These are phyloP conservation scores for Takashimella tepidaria DNA, from an alignment of 1,284 basidiomycete species.

Conservation along the genomic window DNA sequence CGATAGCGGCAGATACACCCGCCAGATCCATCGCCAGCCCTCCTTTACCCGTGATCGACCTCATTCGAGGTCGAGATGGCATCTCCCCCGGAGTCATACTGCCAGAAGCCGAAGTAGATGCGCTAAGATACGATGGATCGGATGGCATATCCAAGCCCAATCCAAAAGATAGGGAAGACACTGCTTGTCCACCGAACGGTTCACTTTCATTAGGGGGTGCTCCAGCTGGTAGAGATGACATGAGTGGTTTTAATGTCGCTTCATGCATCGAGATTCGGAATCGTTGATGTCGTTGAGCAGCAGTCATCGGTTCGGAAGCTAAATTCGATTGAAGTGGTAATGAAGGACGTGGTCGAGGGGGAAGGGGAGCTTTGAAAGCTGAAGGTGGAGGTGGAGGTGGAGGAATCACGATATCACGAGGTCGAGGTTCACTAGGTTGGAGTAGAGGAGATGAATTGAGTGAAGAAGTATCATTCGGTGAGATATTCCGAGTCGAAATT, in stretches of 20 bases:
- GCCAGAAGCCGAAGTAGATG: constrained; percentile 7
- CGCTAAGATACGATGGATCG: constrained; percentile 9
- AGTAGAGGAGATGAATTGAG: neutral
- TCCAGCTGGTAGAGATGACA: constrained; percentile 6
- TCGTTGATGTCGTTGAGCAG: constrained; percentile 16
- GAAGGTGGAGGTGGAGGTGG: constrained; percentile 22
- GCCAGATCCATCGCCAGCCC: constrained; percentile 36
- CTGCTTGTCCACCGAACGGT: neutral
- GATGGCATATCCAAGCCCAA: constrained; percentile 27
- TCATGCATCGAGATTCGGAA: constrained; percentile 41
- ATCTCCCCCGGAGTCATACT: constrained; percentile 17
- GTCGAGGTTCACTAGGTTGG: neutral
- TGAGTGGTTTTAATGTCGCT: constrained; percentile 16
- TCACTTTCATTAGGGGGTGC: neutral
- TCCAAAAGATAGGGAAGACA: constrained; percentile 17
- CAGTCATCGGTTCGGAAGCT: neutral
- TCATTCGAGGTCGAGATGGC: constrained; percentile 1
- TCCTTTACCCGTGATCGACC: constrained; percentile 16
- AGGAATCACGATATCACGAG: neutral
- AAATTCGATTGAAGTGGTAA: constrained; percentile 18
- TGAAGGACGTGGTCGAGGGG: constrained; percentile 24
- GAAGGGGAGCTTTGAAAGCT: constrained; percentile 22
- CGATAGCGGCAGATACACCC: constrained; percentile 30
- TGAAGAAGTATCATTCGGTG: constrained; percentile 10
- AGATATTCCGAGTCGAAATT: constrained; percentile 19